These are phyloP conservation scores for Globisporangium canariense DNA, from an alignment of 352 stramenopile genomes.

Conservation along the genomic window DNA sequence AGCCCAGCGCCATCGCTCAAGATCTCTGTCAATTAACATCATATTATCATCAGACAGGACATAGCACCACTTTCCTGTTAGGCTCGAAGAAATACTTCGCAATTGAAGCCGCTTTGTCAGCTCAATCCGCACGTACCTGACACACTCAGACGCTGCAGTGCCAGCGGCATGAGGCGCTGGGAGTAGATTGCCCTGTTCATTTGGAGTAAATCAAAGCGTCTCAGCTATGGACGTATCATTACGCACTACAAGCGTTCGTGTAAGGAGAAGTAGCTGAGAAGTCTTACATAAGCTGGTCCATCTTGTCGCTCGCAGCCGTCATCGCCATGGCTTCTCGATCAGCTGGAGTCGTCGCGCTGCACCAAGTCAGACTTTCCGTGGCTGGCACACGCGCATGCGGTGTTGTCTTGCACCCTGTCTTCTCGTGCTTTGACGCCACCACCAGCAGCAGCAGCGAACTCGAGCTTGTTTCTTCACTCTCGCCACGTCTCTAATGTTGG, in stretches of 20 bases:
- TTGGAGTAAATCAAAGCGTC: not conserved
- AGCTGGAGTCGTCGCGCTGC: too few species aligned
- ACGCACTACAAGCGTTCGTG: not conserved
- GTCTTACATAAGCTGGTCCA: constrained; percentile 57
- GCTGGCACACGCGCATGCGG: not conserved
- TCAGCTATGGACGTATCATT: not conserved
- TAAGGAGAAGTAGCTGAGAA: not conserved
- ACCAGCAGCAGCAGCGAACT: not conserved
- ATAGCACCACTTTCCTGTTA: too few species aligned
- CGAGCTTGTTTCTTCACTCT: not conserved
- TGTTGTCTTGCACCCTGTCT: not conserved
- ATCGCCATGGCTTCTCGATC: constrained; percentile 26
- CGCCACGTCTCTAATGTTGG: not conserved
- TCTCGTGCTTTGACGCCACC: not conserved
- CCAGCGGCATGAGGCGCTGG: constrained; percentile 36
- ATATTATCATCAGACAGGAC: too few species aligned
- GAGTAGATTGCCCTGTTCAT: constrained; percentile 35
- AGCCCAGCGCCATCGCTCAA: constrained; percentile 36
- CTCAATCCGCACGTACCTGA: constrained; percentile 25
- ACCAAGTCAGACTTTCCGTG: not conserved
- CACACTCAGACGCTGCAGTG: constrained; percentile 46
- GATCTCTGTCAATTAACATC: constrained; percentile 33
- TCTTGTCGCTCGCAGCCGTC: constrained; percentile 35
- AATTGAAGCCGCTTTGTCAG: not conserved
- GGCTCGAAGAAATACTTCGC: not conserved